phyloP scores from a whole-genome alignment of 2,329 filamentous ascomycete genomes.

The Diplodia seriata region DNA sequence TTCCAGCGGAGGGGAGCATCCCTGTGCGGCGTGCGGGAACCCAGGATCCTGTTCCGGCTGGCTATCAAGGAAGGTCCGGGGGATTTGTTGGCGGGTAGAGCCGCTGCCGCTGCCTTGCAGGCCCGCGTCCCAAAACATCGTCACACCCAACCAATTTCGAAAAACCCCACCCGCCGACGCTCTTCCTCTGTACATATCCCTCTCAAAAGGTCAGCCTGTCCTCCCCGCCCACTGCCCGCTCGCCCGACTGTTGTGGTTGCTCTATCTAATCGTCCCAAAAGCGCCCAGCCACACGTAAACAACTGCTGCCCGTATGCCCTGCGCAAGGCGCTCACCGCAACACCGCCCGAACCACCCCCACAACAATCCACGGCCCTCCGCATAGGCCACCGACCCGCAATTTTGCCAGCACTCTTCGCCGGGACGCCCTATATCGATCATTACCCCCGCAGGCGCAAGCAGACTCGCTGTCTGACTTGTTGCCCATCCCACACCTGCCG shows the following conservation, averaged over 20 bases:
- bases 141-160: constrained; percentile 10
- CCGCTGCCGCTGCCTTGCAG: constrained; percentile 27
- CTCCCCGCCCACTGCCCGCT: too few relatives aligned
- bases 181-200: constrained; percentile 16
- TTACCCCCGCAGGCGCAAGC: constrained; percentile 19
- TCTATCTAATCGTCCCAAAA: neutral
- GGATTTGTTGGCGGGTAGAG: constrained; percentile 25
- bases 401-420: neutral
- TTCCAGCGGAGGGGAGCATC: constrained; percentile 1
- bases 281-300: constrained; percentile 29
- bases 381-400: constrained; percentile 17
- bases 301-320: constrained; percentile 28
- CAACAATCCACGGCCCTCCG: neutral
- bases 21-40: constrained; percentile 4
- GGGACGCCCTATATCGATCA: neutral
- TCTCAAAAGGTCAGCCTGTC: neutral
- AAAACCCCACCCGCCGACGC: neutral
- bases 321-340: constrained; percentile 25
- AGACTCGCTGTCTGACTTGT: constrained; percentile 25
- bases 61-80: neutral
- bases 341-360: constrained; percentile 14
- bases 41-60: constrained; percentile 15
- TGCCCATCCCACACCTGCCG: constrained; percentile 12
- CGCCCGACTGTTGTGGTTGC: neutral
- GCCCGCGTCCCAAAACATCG: constrained; percentile 17